Evolutionary conservation across 108 stramenopile species (phyloP).

Genomic region (Seminavis robusta): DNA sequence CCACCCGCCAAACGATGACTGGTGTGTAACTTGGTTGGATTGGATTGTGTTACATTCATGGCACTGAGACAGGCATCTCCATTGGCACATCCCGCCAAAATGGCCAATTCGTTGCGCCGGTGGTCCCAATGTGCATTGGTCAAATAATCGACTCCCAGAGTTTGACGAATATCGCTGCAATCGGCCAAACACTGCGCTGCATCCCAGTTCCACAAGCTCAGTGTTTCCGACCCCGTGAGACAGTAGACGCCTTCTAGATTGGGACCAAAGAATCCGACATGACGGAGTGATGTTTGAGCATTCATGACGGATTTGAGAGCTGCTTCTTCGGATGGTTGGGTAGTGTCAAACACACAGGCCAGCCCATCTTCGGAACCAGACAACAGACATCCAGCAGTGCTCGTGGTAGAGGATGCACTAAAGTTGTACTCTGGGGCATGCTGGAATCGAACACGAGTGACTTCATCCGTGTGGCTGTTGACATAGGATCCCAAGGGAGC

Average conservation of each 20-base stretch:
- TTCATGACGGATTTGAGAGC: conserved; percentile 66
- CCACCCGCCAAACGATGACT: conserved; percentile 49
- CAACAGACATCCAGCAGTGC: conserved; percentile 42
- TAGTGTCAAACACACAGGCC: conserved; percentile 70
- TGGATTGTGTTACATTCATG: no score
- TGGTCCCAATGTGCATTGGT: conserved; percentile 73
- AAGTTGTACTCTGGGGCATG: conserved; percentile 10
- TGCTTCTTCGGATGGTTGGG: conserved; percentile 70
- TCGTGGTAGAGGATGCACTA: conserved; percentile 3
- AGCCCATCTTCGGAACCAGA: conserved; percentile 83
- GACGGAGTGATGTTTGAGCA: conserved; percentile 58
- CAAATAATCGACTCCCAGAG: conserved; percentile 46
- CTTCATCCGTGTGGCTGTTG: conserved; percentile 81
- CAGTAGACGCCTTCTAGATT: conserved; percentile 58
- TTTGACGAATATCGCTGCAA: conserved; percentile 32
- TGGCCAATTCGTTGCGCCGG: conserved; percentile 44
- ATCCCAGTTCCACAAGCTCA: conserved; percentile 52
- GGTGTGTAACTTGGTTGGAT: no score
- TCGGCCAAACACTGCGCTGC: conserved; percentile 31
- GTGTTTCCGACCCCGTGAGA: conserved; percentile 78
- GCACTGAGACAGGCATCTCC: conserved; percentile 65
- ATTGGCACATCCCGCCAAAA: conserved; percentile 59
- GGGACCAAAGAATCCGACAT: conserved; percentile 79
- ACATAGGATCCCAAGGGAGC: conserved; percentile 65
- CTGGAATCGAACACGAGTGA: conserved; percentile 69